These are phyloP conservation scores for Carallia brachiata DNA, from an alignment of 345 rosid species.

Conservation along the genomic window DNA sequence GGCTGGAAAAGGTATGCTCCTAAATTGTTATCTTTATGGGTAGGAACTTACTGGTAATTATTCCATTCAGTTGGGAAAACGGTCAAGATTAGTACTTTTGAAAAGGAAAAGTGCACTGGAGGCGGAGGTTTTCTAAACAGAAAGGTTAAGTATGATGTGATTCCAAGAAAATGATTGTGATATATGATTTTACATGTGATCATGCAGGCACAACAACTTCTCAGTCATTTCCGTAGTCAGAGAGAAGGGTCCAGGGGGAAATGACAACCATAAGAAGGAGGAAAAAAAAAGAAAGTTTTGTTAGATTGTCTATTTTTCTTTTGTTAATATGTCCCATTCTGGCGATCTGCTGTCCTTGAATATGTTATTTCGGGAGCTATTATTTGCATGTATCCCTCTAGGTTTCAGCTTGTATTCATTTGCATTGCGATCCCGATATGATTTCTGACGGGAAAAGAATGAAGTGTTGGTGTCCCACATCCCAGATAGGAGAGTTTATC, in stretches of 20 bases:
- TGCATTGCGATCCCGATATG: constrained; percentile 16
- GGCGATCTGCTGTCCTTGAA: constrained; percentile 8
- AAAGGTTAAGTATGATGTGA: neutral
- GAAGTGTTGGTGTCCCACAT: constrained; percentile 9
- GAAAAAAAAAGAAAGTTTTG: constrained; percentile 7
- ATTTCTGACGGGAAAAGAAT: neutral
- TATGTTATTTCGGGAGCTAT: constrained; percentile 5
- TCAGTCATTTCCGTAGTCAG: constrained; percentile 88
- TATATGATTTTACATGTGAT: constrained; percentile 14
- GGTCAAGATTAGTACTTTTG: neutral
- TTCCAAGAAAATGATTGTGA: constrained; percentile 13
- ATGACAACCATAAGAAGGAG: constrained; percentile 42
- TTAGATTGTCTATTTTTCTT: constrained; percentile 13
- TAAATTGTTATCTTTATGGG: neutral
- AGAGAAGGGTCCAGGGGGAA: constrained; percentile 63
- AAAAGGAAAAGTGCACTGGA: neutral
- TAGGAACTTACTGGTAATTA: neutral
- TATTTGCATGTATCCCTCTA: constrained; percentile 9
- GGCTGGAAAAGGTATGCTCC: neutral
- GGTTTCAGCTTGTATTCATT: constrained; percentile 15
- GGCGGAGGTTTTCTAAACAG: neutral
- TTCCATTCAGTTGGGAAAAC: constrained; percentile 1
- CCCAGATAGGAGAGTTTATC: constrained; percentile 2
- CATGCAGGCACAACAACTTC: constrained; percentile 89
- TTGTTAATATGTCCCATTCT: constrained; percentile 5